Evolutionary conservation across 2,329 filamentous ascomycete species (phyloP), one percentile per base, ranked within the genome.

Genomic region (Arthrobotrys conoides): DNA sequence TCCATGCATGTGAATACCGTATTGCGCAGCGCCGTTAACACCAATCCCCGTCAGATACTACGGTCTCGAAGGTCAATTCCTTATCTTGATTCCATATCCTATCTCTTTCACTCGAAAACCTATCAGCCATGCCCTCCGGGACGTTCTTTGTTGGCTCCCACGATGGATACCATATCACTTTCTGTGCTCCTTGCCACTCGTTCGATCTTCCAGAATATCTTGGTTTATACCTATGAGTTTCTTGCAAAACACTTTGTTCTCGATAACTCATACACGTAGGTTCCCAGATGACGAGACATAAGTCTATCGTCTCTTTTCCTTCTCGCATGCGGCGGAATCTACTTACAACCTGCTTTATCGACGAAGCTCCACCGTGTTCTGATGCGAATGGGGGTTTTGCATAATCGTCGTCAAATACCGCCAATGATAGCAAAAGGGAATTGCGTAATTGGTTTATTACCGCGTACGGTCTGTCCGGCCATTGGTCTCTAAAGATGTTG

Each of bases 361-460:
- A 46, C 1, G 53, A 38, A 5, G 41, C 33, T 30, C 68, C 68
- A 10, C 75, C 75, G 36, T 78, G 68, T 27, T 78, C 75, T 18
- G 75, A 72, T n/a, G 75, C 75, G 41, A 78, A 78, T 51, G 64
- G 44, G 3, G 75, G 75, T 10, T 55, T 71, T 22, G 68, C 44
- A 5, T 65, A 59, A 10, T 51, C 46, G 44, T 78, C 75, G 44
- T 78, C 68, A 59, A 48, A 78, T 24, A 72, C 75, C 5, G 68
- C 63, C 20, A 72, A 36, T 16, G 75, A 48, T n/a, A 78, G 27
- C 0, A 78, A 46, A 18, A 78, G 63, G 0, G 75, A 78, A 33
- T 71, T 72, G 16, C 75, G 75, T n/a, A 78, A 63, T 22, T 78
- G 75, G 41, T 78, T 78, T 22, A 78, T 78, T 12, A 78, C 75